A percentile compares a stretch with the other conserved stretches of the same genome.
Evolutionary conservation across 192 early-diverging fungal species (phyloP).

Genomic region (Backusella mclennaniae): DNA sequence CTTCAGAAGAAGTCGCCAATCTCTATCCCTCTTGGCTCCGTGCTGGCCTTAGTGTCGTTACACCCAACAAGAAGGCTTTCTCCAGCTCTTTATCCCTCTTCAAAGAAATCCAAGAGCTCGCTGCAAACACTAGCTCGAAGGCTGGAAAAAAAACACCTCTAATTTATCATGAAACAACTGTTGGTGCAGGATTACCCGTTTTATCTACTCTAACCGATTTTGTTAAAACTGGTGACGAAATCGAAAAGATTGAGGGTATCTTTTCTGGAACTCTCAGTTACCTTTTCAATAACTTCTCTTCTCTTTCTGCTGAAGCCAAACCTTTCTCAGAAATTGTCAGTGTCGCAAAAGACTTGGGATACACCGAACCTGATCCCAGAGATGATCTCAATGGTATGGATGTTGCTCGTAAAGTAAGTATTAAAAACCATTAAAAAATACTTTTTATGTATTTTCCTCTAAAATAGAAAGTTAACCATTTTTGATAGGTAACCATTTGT

Average conservation of each 20-base stretch:
- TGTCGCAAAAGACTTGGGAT: conserved; percentile 89
- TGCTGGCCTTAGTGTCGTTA: conserved; percentile 83
- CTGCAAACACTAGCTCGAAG: conserved; percentile 24
- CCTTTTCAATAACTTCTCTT: conserved; percentile 97
- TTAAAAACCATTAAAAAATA: background rate
- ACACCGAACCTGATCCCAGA: conserved; percentile 97
- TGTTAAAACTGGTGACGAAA: conserved; percentile 90
- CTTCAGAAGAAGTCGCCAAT: conserved; percentile 71
- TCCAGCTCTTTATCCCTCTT: conserved; percentile 72
- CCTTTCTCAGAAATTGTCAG: conserved; percentile 88
- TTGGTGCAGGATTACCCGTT: conserved; percentile 96
- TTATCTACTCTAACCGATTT: conserved; percentile 88
- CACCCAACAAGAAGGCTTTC: conserved; percentile 99
- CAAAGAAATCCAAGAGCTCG: conserved; percentile 65
- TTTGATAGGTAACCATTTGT: conserved; percentile 69
- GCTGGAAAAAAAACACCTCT: conserved; percentile 49
- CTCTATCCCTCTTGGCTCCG: conserved; percentile 84
- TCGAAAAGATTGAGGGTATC: conserved; percentile 93
- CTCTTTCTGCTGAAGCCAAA: conserved; percentile 51
- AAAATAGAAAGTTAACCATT: background rate
- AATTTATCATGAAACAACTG: conserved; percentile 92
- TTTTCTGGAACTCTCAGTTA: conserved; percentile 97
- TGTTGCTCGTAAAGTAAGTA: conserved; percentile 91
- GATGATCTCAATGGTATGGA: conserved; percentile 99
- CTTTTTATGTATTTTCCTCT: background rate